Base-by-base conservation (phyloP, 208 protist genomes). In the Crithidia bombi region DNA sequence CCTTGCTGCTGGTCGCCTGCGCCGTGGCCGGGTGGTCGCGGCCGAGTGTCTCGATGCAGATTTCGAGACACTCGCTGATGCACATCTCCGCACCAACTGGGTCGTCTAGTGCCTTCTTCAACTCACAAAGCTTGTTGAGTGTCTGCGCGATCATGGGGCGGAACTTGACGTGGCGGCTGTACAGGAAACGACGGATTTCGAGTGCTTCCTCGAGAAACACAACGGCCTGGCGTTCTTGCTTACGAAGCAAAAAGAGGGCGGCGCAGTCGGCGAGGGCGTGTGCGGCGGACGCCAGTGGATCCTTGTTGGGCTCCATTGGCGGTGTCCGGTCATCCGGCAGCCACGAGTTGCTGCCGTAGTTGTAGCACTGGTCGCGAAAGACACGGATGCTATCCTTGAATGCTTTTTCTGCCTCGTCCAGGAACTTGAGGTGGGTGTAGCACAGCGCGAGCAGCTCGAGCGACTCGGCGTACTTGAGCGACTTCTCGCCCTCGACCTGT, bases 81-180 rank as follows among this genome's bases (percentile, higher is more conserved):
- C 82, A 90, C 85, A 94, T 84, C 69, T 96, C 91, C 23, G 91
- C 91, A 11, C 89, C 91, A 3, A 85, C 82, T 21, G 77, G 70
- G 66, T 96, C 91, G 66, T 90, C 81, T 25, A 92, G 82, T 14
- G 85, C 66, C 69, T 93, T 94, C 56, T 91, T 90, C 30, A 96
- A 74, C 68, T 96, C 91, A 64, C 82, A 90, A 17, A 96, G 77
- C 62, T 96, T 96, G 78, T 93, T 93, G 15, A 96, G 80, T 33
- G 91, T 96, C 72, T 96, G 91, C 43, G 91, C 91, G 75, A 96
- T 96, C 70, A 96, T 93, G 32, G 91, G 89, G 33, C 86, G 79
- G 73, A 84, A 96, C 78, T 93, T 93, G 47, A 84, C 66, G 65
- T 94, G 85, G 0, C 82, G 72, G 44, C 28, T 82, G 81, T 96